Percentiles rank a stretch among this genome's conserved stretches.
These are phyloP conservation scores for Guyanaporus albipodus DNA, from an alignment of 768 basidiomycete species.

Conservation along the genomic window DNA sequence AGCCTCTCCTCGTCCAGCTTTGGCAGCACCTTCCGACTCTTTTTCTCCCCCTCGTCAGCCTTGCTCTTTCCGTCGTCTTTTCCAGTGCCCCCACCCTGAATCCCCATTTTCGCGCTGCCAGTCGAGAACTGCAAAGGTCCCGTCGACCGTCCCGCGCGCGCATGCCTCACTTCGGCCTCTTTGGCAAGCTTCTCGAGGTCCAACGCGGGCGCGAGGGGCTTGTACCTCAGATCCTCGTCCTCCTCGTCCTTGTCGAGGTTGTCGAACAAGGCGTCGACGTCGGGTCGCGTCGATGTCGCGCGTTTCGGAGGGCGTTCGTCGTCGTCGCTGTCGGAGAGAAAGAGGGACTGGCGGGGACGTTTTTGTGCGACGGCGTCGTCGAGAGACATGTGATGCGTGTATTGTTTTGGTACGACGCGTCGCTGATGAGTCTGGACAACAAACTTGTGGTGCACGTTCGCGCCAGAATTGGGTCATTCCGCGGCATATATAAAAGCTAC, in stretches of 20 bases:
- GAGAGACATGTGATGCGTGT: no score
- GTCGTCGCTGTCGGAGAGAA: slow-evolving; percentile 51
- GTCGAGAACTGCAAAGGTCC: slow-evolving; percentile 44
- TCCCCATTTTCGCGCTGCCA: slow-evolving; percentile 40
- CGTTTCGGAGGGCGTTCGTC: slow-evolving; percentile 34
- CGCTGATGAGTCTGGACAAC: no score
- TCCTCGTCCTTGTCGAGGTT: slow-evolving; percentile 48
- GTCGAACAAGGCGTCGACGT: slow-evolving; percentile 43
- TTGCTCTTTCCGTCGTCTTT: slow-evolving; percentile 11
- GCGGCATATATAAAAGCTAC: no score
- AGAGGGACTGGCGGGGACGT: slow-evolving; percentile 44
- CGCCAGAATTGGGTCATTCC: no score
- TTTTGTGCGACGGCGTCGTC: slow-evolving; percentile 18
- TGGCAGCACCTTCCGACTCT: slow-evolving; percentile 34
- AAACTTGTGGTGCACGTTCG: no score
- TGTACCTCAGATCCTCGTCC: slow-evolving; percentile 39
- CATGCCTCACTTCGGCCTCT: slow-evolving; percentile 51
- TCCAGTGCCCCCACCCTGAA: slow-evolving; percentile 17
- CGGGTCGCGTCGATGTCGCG: slow-evolving; percentile 18
- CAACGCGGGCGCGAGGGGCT: slow-evolving; percentile 46
- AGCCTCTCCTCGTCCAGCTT: slow-evolving; percentile 76
- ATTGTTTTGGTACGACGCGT: no score
- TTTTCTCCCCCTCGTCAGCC: slow-evolving; percentile 26
- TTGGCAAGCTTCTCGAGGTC: slow-evolving; percentile 52
- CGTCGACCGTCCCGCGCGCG: slow-evolving; percentile 16